phyloP scores from a whole-genome alignment of 78 protist genomes.

The Dictyostelium purpureum region DNA sequence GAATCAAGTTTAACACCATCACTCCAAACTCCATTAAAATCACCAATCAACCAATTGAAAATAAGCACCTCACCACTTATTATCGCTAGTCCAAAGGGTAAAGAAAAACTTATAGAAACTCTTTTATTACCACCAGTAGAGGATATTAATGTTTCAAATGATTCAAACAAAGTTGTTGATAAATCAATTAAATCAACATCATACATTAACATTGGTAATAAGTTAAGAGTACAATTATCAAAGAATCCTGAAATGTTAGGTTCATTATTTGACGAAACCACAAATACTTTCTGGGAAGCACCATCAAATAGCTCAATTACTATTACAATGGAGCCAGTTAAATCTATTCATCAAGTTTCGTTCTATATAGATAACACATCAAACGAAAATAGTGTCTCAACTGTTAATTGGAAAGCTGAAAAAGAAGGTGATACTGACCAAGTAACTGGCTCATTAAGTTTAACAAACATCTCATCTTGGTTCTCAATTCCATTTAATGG shows the following conservation, averaged over 20 bases:
- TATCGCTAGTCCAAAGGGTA: constrained; percentile 2
- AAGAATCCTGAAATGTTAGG: constrained; percentile 66
- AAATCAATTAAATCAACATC: not conserved
- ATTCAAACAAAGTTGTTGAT: not conserved
- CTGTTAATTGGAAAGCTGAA: constrained; percentile 11
- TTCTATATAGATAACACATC: constrained; percentile 28
- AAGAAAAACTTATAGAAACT: constrained; percentile 12
- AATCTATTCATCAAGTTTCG: not conserved
- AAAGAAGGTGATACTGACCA: not conserved
- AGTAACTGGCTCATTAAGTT: not conserved
- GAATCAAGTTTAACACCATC: not conserved
- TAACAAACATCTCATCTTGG: not conserved
- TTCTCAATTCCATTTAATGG: constrained; percentile 16
- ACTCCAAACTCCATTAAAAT: not conserved
- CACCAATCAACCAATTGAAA: not conserved
- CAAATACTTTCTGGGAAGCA: constrained; percentile 74
- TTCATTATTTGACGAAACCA: constrained; percentile 57
- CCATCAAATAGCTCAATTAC: not conserved
- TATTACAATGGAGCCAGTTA: not conserved
- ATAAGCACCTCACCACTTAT: not conserved
- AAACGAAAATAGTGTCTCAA: not conserved
- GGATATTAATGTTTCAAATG: not conserved
- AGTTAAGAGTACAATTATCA: constrained; percentile 30
- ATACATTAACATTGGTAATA: constrained; percentile 31
- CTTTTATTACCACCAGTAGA: not conserved